Base-by-base conservation (phyloP, 2,329 filamentous ascomycete species). In the Epicoccum nigrum region DNA sequence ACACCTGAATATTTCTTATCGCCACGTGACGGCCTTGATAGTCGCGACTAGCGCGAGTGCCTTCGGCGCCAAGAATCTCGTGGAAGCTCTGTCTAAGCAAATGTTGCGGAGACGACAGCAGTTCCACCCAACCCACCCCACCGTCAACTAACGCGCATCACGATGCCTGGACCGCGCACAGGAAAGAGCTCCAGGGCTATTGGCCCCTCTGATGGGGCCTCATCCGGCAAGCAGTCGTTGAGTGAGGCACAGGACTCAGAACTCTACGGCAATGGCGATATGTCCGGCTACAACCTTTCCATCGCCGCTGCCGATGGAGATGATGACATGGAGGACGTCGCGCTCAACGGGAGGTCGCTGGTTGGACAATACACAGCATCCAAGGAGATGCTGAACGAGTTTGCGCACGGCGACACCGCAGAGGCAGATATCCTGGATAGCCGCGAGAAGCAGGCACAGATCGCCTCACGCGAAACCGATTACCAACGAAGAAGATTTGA, bases 351-450 rank as follows among this genome's bases (percentile, higher is more conserved):
- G 63, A 85, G 88, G 66, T 85, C 90, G 54, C 81, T 99, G 54
- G 88, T 97, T 27, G 93, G 92, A 58, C 94, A 97, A 75, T 99
- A 99, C 76, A 99, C 94, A 28, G 94, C 94, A 20, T 93, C 92
- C 31, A 88, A 85, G 62, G 86, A 89, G 42, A 91, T 97, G 77
- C 92, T 99, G 70, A 90, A 96, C 71, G 94, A 99, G 76, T 96
- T 96, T 76, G 87, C 93, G 19, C 86, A 85, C 45, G 92, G 92
- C 47, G 92, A 90, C 34, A 90, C 93, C 20, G 93, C 96, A 71
- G 93, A 97, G 76, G 91, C 93, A 52, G 95, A 99, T 67, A 87
- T 93, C 6, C 80, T 99, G 56, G 82, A 92, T 42, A 89, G 88
- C 35, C 85, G 87, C 62, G 94, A 97, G 79, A 90, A 93, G 76